Base-by-base conservation (phyloP, 352 stramenopile species). In the Pythium apleroticum region DNA sequence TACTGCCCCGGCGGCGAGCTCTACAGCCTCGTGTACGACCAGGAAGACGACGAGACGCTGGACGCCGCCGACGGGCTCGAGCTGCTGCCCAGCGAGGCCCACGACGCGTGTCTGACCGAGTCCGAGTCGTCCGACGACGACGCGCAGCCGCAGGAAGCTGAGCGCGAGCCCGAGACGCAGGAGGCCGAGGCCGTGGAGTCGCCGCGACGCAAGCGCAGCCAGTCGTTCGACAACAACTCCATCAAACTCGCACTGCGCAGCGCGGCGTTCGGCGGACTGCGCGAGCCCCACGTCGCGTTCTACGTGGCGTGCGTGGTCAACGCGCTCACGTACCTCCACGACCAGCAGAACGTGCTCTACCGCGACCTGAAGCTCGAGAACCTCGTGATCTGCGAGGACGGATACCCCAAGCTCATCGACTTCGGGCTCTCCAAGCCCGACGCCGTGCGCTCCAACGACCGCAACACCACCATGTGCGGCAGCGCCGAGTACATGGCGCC, bases 271-370 rank as follows among this genome's bases (percentile, higher is more conserved):
- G 78, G 81, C 14, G 81, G 79, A 19, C 97, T 99, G 27, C 68
- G 81, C 12, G 96, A 98, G 80, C 63, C 72, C 17, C 80, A 92
- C 60, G 90, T 86, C 2, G 80, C 80, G 12, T 99, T 99, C 75
- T 99, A 99, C 74, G 81, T 91, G 1, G 95, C 95, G 1, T 97
- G 98, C 72, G 90, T 99, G 30, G 80, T 95, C 22, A 75, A 93
- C 6, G 96, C 96, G 12, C 90, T 99, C 31, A 81, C 97, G 46
- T 89, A 86, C 71, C 39, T 95, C 49, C 85, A 93, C 62, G 61
- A 74, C 54, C 61, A 57, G 17, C 57, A 64, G 62, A 68, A 78
- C 28, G 65, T 93, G 46, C 68, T 91, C 45, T 97, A 95, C 72
- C 81, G 89, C 11, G 89, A 96, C 52, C 69, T 97, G 19, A 96